Conservation (phyloP, 1,284 basidiomycete species). For the Fomitiporia mediterranea region DNA sequence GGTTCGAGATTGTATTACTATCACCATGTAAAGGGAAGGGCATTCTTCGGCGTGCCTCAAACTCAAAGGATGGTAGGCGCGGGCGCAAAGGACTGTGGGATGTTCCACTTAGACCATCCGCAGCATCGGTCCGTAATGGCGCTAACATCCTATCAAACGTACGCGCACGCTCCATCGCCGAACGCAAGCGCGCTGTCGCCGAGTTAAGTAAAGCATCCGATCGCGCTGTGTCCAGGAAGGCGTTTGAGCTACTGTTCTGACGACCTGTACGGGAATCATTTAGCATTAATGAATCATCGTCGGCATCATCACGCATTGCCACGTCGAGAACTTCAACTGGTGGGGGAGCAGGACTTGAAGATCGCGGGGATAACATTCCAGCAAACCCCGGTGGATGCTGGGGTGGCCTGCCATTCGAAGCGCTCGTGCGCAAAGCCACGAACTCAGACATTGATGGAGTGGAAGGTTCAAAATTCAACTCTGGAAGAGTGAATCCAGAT, state of each 20-base stretch:
- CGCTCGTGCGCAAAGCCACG: constrained; percentile 1
- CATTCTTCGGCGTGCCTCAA: neutral
- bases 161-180: constrained; percentile 13
- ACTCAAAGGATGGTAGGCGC: constrained; percentile 11
- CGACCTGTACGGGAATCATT: neutral
- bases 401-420: neutral
- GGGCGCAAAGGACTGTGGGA: neutral
- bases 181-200: constrained; percentile 5
- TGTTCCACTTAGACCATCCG: neutral
- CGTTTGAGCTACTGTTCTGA: neutral
- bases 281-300: neutral
- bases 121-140: constrained; percentile 12
- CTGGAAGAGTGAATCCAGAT: neutral
- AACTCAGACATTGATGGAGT: constrained; percentile 15
- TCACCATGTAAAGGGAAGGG: neutral
- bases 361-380: constrained; percentile 12
- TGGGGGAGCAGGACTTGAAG: constrained; percentile 17
- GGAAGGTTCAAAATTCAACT: neutral
- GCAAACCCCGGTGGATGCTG: constrained; percentile 14
- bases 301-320: neutral
- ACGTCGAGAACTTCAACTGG: neutral
- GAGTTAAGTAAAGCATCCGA: constrained; percentile 1
- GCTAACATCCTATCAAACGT: constrained; percentile 16
- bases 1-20: neutral
- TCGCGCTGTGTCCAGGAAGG: constrained; percentile 1